These are phyloP conservation scores for Vicia sativa DNA, from an alignment of 306 rosid species.

Conservation along the genomic window DNA sequence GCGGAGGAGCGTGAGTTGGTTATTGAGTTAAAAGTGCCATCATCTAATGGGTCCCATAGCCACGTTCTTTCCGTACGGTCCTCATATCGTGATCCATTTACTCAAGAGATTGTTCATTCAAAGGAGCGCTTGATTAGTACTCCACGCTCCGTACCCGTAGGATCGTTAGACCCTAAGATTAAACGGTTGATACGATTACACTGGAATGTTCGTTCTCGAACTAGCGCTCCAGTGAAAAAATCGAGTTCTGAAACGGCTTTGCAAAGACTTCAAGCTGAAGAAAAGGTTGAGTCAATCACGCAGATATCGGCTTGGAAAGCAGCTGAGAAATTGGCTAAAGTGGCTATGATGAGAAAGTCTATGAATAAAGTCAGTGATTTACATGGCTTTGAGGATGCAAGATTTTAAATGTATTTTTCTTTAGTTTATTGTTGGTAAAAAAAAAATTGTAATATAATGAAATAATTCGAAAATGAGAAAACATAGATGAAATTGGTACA, in stretches of 20 bases:
- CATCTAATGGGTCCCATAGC: slow-evolving; percentile 53
- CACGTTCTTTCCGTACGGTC: slow-evolving; percentile 59
- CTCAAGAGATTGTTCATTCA: slow-evolving; percentile 55
- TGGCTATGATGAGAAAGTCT: slow-evolving; percentile 91
- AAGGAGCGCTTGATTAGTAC: slow-evolving; percentile 52
- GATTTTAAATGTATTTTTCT: slow-evolving; percentile 65
- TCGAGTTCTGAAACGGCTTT: slow-evolving; percentile 44
- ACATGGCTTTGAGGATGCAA: slow-evolving; percentile 95
- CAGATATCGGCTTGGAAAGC: slow-evolving; percentile 94
- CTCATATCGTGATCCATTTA: slow-evolving; percentile 53
- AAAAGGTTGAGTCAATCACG: slow-evolving; percentile 70
- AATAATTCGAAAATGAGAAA: background rate
- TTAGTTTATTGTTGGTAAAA: slow-evolving; percentile 38
- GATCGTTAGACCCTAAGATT: slow-evolving; percentile 52
- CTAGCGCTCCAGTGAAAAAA: slow-evolving; percentile 49
- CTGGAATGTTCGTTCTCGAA: slow-evolving; percentile 52
- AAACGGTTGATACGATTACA: slow-evolving; percentile 64
- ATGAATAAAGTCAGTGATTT: slow-evolving; percentile 95
- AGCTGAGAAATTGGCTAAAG: slow-evolving; percentile 87
- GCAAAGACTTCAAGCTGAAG: slow-evolving; percentile 63
- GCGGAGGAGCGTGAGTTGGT: slow-evolving; percentile 71
- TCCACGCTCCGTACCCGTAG: slow-evolving; percentile 60
- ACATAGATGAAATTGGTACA: slow-evolving; percentile 36
- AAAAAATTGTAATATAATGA: background rate
- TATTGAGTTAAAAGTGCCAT: slow-evolving; percentile 64